phyloP scores from a whole-genome alignment of 805 yeast species.

The Tanozyma kutaoensis region DNA sequence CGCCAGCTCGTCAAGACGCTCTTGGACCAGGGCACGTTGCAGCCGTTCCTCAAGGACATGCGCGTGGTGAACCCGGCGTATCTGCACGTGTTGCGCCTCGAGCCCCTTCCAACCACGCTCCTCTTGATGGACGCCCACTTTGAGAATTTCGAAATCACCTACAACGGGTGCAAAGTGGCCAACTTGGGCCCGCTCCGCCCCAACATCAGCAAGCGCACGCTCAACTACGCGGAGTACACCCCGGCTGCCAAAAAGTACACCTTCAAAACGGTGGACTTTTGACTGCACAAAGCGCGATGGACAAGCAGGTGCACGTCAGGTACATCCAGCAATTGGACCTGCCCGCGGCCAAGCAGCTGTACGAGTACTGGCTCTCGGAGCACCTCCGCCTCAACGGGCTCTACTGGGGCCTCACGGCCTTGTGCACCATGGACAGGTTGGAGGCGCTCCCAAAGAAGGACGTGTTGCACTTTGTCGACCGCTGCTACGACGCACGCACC shows the following conservation, averaged over 20 bases:
- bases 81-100: conserved; percentile 55
- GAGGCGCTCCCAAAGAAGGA: conserved; percentile 45
- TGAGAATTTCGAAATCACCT: conserved; percentile 60
- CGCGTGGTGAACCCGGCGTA: conserved; percentile 59
- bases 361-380: conserved; percentile 80
- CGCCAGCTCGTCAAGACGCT: conserved; percentile 67
- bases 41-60: conserved; percentile 56
- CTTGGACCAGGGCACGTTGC: conserved; percentile 75
- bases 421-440: conserved; percentile 38
- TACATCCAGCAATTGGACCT: conserved; percentile 24
- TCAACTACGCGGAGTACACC: conserved; percentile 61
- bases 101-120: conserved; percentile 61
- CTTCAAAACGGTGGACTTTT: conserved; percentile 22
- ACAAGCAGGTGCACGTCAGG: conserved; percentile 18
- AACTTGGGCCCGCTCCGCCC: conserved; percentile 46
- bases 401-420: conserved; percentile 88
- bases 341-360: conserved; percentile 28
- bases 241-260: conserved; percentile 44
- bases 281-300: background rate
- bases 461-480: conserved; percentile 48
- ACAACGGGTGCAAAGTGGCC: conserved; percentile 69
- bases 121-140: conserved; percentile 61
- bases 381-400: conserved; percentile 85
- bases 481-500: conserved; percentile 41
- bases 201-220: conserved; percentile 19